These are phyloP conservation scores for Verticillium albo-atrum DNA, from an alignment of 2,329 filamentous ascomycete species.

Conservation along the genomic window DNA sequence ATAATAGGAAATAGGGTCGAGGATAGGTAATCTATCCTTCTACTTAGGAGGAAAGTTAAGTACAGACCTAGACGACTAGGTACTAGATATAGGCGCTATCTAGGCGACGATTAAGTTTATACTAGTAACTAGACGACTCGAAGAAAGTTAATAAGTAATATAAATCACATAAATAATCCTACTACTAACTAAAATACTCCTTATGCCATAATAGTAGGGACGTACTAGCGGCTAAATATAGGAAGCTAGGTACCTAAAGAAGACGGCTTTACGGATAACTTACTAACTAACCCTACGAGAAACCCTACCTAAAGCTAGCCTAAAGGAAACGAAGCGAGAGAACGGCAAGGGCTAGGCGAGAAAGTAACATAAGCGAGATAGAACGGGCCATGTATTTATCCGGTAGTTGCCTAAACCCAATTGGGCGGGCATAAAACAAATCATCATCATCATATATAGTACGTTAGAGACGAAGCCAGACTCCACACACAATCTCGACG, in stretches of 20 bases:
- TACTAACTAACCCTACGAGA: neutral
- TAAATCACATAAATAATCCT: neutral
- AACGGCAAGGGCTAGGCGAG: neutral
- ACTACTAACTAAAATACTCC: neutral
- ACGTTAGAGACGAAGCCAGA: too few relatives aligned
- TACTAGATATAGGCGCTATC: slow-evolving; percentile 21
- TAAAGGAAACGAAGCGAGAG: neutral
- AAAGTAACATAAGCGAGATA: neutral
- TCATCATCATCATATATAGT: too few relatives aligned
- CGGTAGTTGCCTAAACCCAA: neutral
- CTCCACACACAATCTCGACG: too few relatives aligned
- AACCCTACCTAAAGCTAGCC: neutral
- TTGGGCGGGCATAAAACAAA: neutral
- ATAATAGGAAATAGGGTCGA: neutral
- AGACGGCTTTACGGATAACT: neutral
- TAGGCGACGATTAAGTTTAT: slow-evolving; percentile 22
- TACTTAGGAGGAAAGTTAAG: neutral
- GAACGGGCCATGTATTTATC: neutral
- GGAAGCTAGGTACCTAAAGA: slow-evolving; percentile 1
- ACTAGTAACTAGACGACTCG: slow-evolving; percentile 19
- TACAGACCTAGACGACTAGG: slow-evolving; percentile 17
- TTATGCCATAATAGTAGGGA: neutral
- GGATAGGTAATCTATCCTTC: neutral
- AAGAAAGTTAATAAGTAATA: neutral
- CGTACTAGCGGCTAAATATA: neutral